phyloP scores from a whole-genome alignment of 352 stramenopile species.

The Pythium volutum region DNA sequence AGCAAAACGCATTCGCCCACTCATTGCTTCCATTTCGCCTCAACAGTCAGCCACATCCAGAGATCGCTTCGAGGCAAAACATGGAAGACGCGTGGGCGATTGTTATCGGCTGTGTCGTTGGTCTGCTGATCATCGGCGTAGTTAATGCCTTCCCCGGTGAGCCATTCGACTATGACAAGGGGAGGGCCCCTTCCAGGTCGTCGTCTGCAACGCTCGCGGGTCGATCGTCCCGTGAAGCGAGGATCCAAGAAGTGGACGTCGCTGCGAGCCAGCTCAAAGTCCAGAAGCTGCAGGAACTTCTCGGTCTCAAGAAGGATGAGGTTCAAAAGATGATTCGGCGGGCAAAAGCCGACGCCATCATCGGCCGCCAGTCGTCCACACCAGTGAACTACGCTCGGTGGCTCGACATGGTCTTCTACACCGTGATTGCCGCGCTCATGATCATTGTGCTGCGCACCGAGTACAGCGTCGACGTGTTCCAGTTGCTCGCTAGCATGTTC shows the following conservation, averaged over 20 bases:
- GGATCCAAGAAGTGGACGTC: conserved; percentile 30
- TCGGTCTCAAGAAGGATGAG: conserved; percentile 48
- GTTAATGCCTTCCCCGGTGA: conserved; percentile 52
- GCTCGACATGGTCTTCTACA: conserved; percentile 46
- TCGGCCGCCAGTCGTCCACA: conserved; percentile 14
- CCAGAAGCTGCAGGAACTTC: conserved; percentile 54
- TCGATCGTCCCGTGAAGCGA: neutral
- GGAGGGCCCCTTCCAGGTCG: neutral
- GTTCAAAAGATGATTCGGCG: conserved; percentile 37
- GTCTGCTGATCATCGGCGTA: conserved; percentile 39
- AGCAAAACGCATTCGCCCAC: neutral
- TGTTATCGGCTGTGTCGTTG: conserved; percentile 35
- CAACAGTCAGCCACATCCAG: neutral
- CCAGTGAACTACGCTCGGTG: conserved; percentile 33
- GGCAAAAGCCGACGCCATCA: conserved; percentile 34
- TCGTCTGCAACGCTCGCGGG: neutral
- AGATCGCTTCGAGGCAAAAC: neutral
- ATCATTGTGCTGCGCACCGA: conserved; percentile 44
- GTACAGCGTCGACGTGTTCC: conserved; percentile 53
- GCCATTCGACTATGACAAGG: conserved; percentile 49
- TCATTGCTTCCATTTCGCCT: neutral
- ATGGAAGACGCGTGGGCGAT: conserved; percentile 54
- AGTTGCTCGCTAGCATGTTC: conserved; percentile 37
- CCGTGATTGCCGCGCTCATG: conserved; percentile 34
- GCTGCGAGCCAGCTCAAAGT: conserved; percentile 39